Evolutionary conservation across 257 asterid genomes (phyloP).

Genomic region (Misopates orontium): DNA sequence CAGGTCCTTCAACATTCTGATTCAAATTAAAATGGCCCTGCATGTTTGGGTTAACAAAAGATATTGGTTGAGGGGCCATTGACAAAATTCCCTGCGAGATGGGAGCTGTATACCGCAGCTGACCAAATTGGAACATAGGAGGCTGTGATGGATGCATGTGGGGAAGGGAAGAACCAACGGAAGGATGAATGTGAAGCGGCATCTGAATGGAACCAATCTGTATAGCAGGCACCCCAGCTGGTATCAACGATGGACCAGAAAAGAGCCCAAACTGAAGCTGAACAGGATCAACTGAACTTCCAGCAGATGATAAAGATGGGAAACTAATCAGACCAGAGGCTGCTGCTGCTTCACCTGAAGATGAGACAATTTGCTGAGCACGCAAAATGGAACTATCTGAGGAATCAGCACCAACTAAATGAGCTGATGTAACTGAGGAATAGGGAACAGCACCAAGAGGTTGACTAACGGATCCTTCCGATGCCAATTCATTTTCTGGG

Average conservation of each 20-base stretch:
- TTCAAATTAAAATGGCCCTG: slow-evolving; percentile 43
- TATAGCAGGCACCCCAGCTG: slow-evolving; percentile 91
- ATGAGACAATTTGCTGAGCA: slow-evolving; percentile 42
- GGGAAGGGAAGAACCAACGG: slow-evolving; percentile 63
- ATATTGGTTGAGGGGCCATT: slow-evolving; percentile 52
- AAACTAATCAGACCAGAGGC: slow-evolving; percentile 40
- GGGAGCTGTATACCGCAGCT: slow-evolving; percentile 68
- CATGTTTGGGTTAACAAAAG: slow-evolving; percentile 67
- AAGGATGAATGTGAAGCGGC: slow-evolving; percentile 86
- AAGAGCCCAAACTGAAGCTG: slow-evolving; percentile 95
- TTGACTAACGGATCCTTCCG: slow-evolving; percentile 47
- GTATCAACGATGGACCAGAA: slow-evolving; percentile 89
- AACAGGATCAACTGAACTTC: slow-evolving; percentile 62
- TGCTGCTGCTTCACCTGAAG: slow-evolving; percentile 37
- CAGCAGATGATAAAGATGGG: slow-evolving; percentile 46
- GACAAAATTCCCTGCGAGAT: slow-evolving; percentile 70
- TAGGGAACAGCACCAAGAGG: slow-evolving; percentile 31
- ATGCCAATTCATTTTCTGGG: slow-evolving; percentile 38
- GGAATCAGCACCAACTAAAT: slow-evolving; percentile 38
- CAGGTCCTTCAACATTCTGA: slow-evolving; percentile 46
- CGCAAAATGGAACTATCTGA: slow-evolving; percentile 36
- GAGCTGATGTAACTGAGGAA: slow-evolving; percentile 38
- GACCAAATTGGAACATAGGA: slow-evolving; percentile 84
- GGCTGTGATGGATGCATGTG: slow-evolving; percentile 77
- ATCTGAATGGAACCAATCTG: slow-evolving; percentile 99